phyloP scores from a whole-genome alignment of 352 stramenopile genomes.

The Phytopythium montanum region DNA sequence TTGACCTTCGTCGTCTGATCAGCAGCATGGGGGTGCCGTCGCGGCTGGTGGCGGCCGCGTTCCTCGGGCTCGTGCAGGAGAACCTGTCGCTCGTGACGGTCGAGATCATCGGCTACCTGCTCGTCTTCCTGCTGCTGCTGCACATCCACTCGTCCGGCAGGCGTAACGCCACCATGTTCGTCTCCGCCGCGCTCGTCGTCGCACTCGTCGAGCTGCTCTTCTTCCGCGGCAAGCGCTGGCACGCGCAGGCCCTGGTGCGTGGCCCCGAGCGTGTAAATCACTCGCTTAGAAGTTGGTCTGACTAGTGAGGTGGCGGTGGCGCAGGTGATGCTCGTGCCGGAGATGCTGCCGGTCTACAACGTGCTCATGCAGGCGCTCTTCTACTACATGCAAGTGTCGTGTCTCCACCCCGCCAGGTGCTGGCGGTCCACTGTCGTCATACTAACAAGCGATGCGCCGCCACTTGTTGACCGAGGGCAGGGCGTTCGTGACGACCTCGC shows the following conservation, averaged over 20 bases:
- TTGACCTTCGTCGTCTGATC: no score
- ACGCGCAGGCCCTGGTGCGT: constrained; percentile 57
- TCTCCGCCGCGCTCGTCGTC: constrained; percentile 43
- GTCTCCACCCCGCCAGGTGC: not conserved
- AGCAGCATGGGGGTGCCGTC: constrained; percentile 26
- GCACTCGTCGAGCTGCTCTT: constrained; percentile 61
- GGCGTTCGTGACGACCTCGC: constrained; percentile 65
- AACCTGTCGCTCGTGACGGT: constrained; percentile 71
- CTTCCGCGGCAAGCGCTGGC: constrained; percentile 60
- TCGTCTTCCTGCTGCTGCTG: constrained; percentile 63
- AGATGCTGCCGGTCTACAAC: constrained; percentile 54
- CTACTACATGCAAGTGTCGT: constrained; percentile 70
- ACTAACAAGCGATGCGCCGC: not conserved
- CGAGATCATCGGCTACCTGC: constrained; percentile 54
- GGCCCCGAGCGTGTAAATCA: not conserved
- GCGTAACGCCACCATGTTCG: constrained; percentile 64
- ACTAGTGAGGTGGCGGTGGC: not conserved
- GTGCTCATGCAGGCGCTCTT: constrained; percentile 67
- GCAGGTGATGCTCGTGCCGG: constrained; percentile 51
- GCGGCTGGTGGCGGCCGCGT: constrained; percentile 56
- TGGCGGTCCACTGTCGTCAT: no score
- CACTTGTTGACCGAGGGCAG: constrained; percentile 16
- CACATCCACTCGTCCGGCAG: constrained; percentile 76
- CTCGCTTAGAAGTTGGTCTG: not conserved
- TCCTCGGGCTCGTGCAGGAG: constrained; percentile 72